Conservation (phyloP, 805 yeast genomes). For the Yarrowia sp. region DNA sequence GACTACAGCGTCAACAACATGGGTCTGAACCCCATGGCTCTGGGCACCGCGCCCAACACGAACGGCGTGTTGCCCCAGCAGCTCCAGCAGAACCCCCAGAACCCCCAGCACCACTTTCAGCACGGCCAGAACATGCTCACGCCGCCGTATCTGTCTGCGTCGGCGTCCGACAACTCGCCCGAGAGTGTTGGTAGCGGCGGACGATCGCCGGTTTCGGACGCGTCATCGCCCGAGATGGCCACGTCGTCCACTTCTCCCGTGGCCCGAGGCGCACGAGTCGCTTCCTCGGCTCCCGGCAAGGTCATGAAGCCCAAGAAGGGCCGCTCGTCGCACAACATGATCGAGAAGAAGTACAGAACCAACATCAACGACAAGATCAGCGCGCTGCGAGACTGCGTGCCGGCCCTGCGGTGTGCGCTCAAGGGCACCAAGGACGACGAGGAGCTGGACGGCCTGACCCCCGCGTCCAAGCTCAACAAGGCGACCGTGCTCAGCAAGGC, state of each 20-base stretch:
- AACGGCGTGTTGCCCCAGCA: conserved; percentile 17
- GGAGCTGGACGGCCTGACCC: conserved; percentile 69
- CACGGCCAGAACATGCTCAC: conserved; percentile 15
- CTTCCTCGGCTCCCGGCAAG: conserved; percentile 30
- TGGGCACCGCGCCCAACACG: neutral
- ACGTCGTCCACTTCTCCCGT: neutral
- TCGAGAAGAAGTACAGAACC: conserved; percentile 77
- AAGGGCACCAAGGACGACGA: conserved; percentile 45
- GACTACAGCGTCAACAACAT: conserved; percentile 6
- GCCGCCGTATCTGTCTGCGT: conserved; percentile 13
- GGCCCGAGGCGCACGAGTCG: conserved; percentile 3
- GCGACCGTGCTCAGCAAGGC: conserved; percentile 76
- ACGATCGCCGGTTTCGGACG: neutral
- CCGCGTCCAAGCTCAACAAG: conserved; percentile 72
- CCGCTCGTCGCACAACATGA: conserved; percentile 70
- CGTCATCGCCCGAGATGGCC: conserved; percentile 22
- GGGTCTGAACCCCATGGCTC: conserved; percentile 14
- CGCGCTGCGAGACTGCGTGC: conserved; percentile 73
- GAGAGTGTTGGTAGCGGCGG: neutral
- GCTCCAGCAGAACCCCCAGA: neutral
- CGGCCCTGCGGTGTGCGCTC: conserved; percentile 65
- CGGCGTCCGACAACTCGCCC: conserved; percentile 6
- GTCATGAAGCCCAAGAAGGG: conserved; percentile 40
- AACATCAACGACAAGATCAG: conserved; percentile 70
- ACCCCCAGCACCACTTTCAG: neutral